Conservation (phyloP, 2,329 filamentous ascomycete genomes). For the Colletotrichum sp. region DNA sequence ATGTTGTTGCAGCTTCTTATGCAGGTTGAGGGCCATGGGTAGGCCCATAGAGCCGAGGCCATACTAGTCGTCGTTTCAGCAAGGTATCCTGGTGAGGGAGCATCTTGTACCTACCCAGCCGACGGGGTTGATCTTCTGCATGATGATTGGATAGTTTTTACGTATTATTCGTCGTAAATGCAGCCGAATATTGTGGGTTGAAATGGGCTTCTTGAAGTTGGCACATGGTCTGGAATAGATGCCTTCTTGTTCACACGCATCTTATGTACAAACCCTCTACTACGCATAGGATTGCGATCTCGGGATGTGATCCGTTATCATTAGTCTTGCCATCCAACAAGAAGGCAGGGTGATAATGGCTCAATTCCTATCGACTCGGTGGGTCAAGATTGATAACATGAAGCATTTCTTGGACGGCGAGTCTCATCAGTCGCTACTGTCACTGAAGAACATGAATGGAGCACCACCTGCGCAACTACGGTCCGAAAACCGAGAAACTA, state of each 20-base stretch:
- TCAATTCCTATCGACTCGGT: neutral
- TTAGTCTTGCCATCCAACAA: too few species aligned
- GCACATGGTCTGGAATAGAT: neutral
- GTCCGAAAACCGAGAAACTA: neutral
- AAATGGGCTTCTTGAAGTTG: neutral
- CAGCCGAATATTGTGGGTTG: neutral
- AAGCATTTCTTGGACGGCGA: neutral
- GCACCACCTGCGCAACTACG: neutral
- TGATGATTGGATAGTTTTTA: neutral
- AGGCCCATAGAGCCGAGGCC: constrained; percentile 58
- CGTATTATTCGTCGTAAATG: neutral
- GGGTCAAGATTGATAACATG: neutral
- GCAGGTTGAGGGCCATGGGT: constrained; percentile 52
- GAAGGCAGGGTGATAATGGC: neutral
- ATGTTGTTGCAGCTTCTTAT: constrained; percentile 38
- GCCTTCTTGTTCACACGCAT: neutral
- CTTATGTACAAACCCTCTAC: neutral
- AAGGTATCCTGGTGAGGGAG: neutral
- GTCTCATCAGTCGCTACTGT: neutral
- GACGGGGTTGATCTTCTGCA: constrained; percentile 3
- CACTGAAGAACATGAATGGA: neutral
- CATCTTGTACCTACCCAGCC: neutral
- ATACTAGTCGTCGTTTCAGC: neutral
- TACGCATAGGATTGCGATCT: neutral
- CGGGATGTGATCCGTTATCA: neutral